Evolutionary conservation across 2,329 filamentous ascomycete genomes (phyloP).

Genomic region (Aspergillus intermedius): DNA sequence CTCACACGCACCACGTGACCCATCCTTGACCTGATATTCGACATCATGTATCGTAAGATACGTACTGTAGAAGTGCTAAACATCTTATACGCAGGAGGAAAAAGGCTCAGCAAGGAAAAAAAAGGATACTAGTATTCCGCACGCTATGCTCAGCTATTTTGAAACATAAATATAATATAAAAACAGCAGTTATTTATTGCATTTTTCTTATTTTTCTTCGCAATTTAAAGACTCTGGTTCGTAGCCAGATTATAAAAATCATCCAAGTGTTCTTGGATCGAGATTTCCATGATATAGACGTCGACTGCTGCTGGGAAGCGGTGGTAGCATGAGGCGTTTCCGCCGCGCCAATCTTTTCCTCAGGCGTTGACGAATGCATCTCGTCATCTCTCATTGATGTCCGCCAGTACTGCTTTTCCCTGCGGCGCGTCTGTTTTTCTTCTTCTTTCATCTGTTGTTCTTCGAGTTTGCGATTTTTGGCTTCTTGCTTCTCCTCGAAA

Average conservation of each 20-base stretch:
- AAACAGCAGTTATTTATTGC: conserved; percentile 10
- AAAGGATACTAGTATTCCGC: neutral
- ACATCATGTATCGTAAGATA: no score
- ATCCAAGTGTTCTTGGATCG: conserved; percentile 42
- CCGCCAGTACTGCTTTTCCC: conserved; percentile 30
- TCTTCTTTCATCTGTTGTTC: conserved; percentile 46
- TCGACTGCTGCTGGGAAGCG: conserved; percentile 5
- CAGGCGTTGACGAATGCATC: neutral
- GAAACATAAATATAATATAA: neutral
- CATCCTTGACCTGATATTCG: neutral
- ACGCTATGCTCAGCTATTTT: no score
- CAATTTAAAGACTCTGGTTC: conserved; percentile 49
- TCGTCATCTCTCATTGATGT: conserved; percentile 17
- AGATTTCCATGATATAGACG: conserved; percentile 23
- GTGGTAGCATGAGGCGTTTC: conserved; percentile 2
- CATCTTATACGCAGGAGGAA: no score
- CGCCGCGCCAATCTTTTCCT: conserved; percentile 9
- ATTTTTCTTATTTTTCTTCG: conserved; percentile 29
- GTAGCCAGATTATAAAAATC: conserved; percentile 51
- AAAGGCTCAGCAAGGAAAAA: conserved; percentile 5
- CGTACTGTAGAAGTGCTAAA: no score
- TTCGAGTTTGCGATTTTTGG: conserved; percentile 50
- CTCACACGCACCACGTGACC: conserved; percentile 4
- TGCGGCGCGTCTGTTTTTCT: conserved; percentile 38
- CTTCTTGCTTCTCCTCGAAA: conserved; percentile 54